Evolutionary conservation across 2,329 filamentous ascomycete species (phyloP).

Genomic region (Chrysosporium keratinophilum): DNA sequence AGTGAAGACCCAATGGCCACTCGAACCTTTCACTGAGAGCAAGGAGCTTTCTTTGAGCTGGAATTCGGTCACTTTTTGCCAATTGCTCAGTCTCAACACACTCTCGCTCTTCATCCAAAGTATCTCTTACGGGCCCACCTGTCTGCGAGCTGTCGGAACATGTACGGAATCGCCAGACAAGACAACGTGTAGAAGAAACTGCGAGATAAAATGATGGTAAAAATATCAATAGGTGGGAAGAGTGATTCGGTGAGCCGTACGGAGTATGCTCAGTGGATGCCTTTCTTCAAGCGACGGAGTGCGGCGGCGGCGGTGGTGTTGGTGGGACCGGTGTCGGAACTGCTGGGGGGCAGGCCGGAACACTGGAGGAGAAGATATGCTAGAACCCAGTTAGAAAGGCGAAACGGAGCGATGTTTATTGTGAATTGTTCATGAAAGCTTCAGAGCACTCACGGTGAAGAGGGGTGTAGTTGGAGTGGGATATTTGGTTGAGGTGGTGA

Average conservation of each 20-base stretch:
- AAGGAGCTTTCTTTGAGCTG: neutral
- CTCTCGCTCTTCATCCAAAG: slow-evolving; percentile 28
- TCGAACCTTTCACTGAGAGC: neutral
- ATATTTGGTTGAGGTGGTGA: neutral
- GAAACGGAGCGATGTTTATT: neutral
- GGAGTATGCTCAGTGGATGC: neutral
- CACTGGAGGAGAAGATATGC: neutral
- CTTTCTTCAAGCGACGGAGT: neutral
- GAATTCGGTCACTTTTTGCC: neutral
- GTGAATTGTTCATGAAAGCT: neutral
- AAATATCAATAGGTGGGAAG: neutral
- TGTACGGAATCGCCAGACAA: slow-evolving; percentile 27
- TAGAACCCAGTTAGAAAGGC: neutral
- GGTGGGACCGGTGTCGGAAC: neutral
- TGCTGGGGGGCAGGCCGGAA: neutral
- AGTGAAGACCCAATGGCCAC: neutral
- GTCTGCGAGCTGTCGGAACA: slow-evolving; percentile 46
- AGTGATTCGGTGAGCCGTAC: neutral
- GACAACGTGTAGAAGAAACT: neutral
- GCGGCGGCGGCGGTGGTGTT: too few species aligned
- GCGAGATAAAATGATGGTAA: neutral
- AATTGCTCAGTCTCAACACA: neutral
- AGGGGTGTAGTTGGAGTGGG: neutral
- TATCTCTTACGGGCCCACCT: slow-evolving; percentile 40
- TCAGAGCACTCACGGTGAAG: neutral